Evolutionary conservation across 345 rosid genomes (phyloP).

Genomic region (Camelina sativa): DNA sequence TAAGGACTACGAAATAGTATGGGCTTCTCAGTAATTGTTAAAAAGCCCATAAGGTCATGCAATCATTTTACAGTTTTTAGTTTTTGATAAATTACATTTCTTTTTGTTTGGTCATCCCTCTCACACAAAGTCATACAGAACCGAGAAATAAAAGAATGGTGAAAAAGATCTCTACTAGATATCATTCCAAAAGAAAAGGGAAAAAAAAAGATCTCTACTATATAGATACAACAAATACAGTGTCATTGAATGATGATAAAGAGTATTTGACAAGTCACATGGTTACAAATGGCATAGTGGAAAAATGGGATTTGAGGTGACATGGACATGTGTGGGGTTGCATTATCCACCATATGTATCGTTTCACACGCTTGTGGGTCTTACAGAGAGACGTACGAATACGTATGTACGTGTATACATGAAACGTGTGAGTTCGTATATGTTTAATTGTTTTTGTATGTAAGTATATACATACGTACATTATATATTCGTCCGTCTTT

Average conservation of each 20-base stretch:
- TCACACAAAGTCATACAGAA: not conserved
- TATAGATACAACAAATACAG: not conserved
- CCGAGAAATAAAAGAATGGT: not conserved
- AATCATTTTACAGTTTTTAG: too few species aligned
- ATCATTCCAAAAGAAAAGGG: not conserved
- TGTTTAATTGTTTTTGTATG: too few species aligned
- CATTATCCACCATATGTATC: slow-evolving; percentile 14
- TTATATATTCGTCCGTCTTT: too few species aligned
- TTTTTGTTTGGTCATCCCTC: not conserved
- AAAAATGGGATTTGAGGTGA: slow-evolving; percentile 29
- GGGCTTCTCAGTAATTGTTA: not conserved
- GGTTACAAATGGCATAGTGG: slow-evolving; percentile 27
- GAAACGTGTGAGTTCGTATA: not conserved
- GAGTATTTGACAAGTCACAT: slow-evolving; percentile 6
- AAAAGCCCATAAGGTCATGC: slow-evolving; percentile 17
- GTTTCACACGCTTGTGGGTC: slow-evolving; percentile 8
- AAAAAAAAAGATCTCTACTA: too few species aligned
- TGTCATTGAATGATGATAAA: not conserved
- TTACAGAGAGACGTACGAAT: slow-evolving; percentile 22
- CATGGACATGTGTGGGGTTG: slow-evolving; percentile 39
- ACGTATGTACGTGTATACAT: slow-evolving; percentile 1
- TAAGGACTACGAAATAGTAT: not conserved
- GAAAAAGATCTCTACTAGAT: not conserved
- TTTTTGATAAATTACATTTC: not conserved
- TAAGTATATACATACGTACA: too few species aligned